Evolutionary conservation across 202 grass and related monocot species (phyloP).

Genomic region (Panicum virgatum): DNA sequence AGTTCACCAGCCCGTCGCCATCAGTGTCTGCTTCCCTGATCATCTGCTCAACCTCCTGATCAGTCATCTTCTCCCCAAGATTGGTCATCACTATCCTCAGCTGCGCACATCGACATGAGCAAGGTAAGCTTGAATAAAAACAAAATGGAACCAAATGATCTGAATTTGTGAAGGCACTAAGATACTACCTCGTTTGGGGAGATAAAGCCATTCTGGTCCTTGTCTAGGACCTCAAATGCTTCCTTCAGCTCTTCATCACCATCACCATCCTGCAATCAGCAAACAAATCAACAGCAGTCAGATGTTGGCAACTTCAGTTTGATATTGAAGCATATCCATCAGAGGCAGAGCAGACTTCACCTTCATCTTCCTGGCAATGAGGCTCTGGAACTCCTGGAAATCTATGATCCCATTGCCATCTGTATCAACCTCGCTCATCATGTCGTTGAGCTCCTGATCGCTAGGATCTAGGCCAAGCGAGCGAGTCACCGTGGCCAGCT

Average conservation of each 20-base stretch:
- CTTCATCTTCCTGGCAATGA: conserved; percentile 70
- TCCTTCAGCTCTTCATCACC: conserved; percentile 72
- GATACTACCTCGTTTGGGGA: conserved; percentile 58
- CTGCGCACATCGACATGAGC: conserved; percentile 35
- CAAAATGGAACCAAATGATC: background rate
- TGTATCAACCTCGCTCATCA: conserved; percentile 74
- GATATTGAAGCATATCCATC: background rate
- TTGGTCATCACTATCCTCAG: conserved; percentile 76
- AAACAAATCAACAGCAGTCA: background rate
- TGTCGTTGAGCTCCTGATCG: conserved; percentile 63
- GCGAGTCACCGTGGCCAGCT: conserved; percentile 56
- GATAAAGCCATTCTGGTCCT: conserved; percentile 77
- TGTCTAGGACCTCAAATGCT: conserved; percentile 82
- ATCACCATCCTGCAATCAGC: conserved; percentile 49
- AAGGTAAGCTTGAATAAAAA: conserved; percentile 8
- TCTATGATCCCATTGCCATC: conserved; percentile 85
- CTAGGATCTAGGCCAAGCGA: conserved; percentile 67
- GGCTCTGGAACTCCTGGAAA: conserved; percentile 68
- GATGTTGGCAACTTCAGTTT: background rate
- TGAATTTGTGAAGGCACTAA: background rate
- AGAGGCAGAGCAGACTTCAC: conserved; percentile 19
- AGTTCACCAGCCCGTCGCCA: conserved; percentile 78
- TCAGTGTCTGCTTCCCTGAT: conserved; percentile 71
- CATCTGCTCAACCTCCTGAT: conserved; percentile 82
- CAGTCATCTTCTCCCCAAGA: conserved; percentile 74